A percentile compares a stretch with the other conserved stretches of the same genome.
phyloP scores from a whole-genome alignment of 2,329 filamentous ascomycete species.

The Trichothecium sympodiale region DNA sequence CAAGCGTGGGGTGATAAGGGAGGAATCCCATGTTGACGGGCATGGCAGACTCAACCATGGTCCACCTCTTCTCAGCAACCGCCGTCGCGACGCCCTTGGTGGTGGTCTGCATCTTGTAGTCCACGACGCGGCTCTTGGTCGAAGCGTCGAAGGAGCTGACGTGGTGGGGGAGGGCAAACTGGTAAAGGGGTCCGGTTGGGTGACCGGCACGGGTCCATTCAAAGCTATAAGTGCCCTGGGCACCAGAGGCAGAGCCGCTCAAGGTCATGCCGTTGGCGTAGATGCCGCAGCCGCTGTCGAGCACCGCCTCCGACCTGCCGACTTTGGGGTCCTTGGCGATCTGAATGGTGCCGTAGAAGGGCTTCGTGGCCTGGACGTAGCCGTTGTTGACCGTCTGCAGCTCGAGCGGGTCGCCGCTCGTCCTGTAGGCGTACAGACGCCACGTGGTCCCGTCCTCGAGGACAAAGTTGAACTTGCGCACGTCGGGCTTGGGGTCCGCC shows the following conservation, averaged over 20 bases:
- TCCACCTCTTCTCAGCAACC: constrained; percentile 63
- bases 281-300: constrained; percentile 67
- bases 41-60: constrained; percentile 60
- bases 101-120: constrained; percentile 60
- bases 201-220: constrained; percentile 60
- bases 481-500: constrained; percentile 45
- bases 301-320: constrained; percentile 47
- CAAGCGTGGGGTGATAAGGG: constrained; percentile 52
- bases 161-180: constrained; percentile 86
- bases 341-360: constrained; percentile 72
- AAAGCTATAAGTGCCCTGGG: constrained; percentile 60
- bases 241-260: constrained; percentile 49
- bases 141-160: constrained; percentile 56
- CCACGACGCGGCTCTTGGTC: constrained; percentile 38
- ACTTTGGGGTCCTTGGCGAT: constrained; percentile 65
- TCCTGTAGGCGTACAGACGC: constrained; percentile 66
- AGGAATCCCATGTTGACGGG: constrained; percentile 65
- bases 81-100: constrained; percentile 74
- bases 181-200: constrained; percentile 51
- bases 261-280: constrained; percentile 46
- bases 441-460: constrained; percentile 66
- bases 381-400: constrained; percentile 57
- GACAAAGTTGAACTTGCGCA: constrained; percentile 64
- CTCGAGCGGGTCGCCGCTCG: constrained; percentile 46
- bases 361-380: constrained; percentile 49